These are phyloP conservation scores for Falciphora oryzae DNA, from an alignment of 2,329 filamentous ascomycete genomes.

Conservation along the genomic window DNA sequence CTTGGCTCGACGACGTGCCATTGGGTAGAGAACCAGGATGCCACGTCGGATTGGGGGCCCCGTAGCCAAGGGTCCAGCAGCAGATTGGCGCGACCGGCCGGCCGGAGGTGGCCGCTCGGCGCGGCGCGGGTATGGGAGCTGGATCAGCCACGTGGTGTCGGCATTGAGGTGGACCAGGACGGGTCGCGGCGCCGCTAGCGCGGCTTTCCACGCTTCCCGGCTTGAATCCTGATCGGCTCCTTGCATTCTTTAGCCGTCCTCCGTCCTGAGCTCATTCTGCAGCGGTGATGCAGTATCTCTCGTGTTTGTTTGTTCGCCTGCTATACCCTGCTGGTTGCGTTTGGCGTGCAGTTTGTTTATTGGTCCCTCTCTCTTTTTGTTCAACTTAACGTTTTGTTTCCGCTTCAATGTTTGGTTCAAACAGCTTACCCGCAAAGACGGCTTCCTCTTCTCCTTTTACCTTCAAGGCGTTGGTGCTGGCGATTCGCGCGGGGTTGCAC, in stretches of 20 bases:
- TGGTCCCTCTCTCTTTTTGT: neutral
- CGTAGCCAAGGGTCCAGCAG: constrained; percentile 61
- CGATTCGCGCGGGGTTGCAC: constrained; percentile 1
- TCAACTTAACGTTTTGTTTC: neutral
- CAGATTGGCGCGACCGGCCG: constrained; percentile 51
- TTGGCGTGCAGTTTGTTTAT: too few relatives aligned
- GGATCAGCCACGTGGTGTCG: constrained; percentile 63
- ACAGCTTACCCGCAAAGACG: neutral
- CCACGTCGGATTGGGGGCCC: constrained; percentile 57
- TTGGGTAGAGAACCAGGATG: constrained; percentile 59
- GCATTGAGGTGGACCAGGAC: constrained; percentile 60
- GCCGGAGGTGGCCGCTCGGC: constrained; percentile 29
- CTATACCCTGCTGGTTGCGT: too few relatives aligned
- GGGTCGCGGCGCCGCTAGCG: constrained; percentile 21
- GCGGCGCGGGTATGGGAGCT: constrained; percentile 48
- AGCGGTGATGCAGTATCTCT: neutral
- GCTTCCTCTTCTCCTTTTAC: neutral
- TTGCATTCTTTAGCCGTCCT: neutral
- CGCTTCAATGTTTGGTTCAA: neutral
- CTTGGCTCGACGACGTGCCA: constrained; percentile 52
- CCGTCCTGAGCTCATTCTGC: neutral
- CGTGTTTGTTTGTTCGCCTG: too few relatives aligned
- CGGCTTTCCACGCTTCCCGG: constrained; percentile 15
- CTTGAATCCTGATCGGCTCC: constrained; percentile 7
- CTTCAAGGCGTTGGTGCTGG: neutral